Conservation (phyloP, 2,329 filamentous ascomycete genomes). For the Pseudogymnoascus sp. region DNA sequence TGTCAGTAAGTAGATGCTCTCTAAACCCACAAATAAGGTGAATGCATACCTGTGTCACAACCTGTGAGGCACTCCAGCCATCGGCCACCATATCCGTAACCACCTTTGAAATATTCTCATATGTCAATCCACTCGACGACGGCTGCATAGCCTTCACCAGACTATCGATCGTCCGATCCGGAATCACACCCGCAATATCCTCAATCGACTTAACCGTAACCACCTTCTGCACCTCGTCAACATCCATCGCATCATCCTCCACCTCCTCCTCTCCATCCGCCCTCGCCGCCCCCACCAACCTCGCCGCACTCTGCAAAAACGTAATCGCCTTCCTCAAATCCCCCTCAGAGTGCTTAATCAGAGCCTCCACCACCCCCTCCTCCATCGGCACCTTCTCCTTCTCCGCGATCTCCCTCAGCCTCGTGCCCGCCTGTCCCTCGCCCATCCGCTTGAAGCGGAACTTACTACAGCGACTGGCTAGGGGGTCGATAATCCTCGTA, state of each 20-base stretch:
- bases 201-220: slow-evolving; percentile 78
- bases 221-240: slow-evolving; percentile 48
- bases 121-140: slow-evolving; percentile 54
- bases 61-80: slow-evolving; percentile 90
- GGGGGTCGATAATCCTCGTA: slow-evolving; percentile 91
- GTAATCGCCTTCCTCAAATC: slow-evolving; percentile 96
- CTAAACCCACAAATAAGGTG: neutral
- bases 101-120: slow-evolving; percentile 66
- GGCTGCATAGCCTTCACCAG: slow-evolving; percentile 73
- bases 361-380: slow-evolving; percentile 69
- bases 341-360: slow-evolving; percentile 85
- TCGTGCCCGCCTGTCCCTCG: slow-evolving; percentile 69
- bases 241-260: slow-evolving; percentile 38
- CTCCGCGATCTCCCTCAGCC: slow-evolving; percentile 75
- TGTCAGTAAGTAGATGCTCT: slow-evolving; percentile 10
- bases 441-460: slow-evolving; percentile 97
- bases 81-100: slow-evolving; percentile 91
- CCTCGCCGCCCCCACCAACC: slow-evolving; percentile 64
- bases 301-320: slow-evolving; percentile 87
- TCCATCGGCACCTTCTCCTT: slow-evolving; percentile 71
- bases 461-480: slow-evolving; percentile 90
- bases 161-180: slow-evolving; percentile 60
- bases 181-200: slow-evolving; percentile 94
- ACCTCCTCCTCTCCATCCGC: slow-evolving; percentile 31
- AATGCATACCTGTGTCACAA: slow-evolving; percentile 64